Percentiles rank a stretch among this genome's conserved stretches.
Conservation (phyloP, 2,329 filamentous ascomycete genomes). For the Colletotrichum sojae region DNA sequence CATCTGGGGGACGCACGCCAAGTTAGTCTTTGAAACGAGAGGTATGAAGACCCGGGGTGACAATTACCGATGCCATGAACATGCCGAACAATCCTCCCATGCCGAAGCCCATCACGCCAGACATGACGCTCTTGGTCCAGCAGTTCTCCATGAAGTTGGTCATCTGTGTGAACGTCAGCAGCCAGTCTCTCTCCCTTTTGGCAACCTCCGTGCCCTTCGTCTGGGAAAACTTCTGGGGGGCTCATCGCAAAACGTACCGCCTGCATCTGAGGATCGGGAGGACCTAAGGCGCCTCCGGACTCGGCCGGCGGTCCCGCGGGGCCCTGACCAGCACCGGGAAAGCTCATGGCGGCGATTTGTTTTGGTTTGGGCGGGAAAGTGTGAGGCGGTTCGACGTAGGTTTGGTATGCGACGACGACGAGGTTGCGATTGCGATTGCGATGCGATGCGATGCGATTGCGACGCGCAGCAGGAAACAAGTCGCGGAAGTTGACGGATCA, state of each 20-base stretch:
- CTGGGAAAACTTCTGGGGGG: too few species aligned
- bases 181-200: too few species aligned
- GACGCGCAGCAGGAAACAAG: conserved; percentile 19
- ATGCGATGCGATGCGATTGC: conserved; percentile 8
- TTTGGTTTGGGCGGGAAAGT: too few species aligned
- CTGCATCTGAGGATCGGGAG: conserved; percentile 68
- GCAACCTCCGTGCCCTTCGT: neutral
- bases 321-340: conserved; percentile 48
- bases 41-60: neutral
- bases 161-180: too few species aligned
- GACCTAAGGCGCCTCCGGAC: conserved; percentile 48
- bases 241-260: conserved; percentile 53
- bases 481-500: conserved; percentile 41
- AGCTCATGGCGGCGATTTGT: conserved; percentile 52
- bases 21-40: neutral
- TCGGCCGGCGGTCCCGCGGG: conserved; percentile 33
- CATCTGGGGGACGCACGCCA: conserved; percentile 73
- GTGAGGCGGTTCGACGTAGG: neutral
- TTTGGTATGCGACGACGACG: neutral
- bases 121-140: conserved; percentile 87
- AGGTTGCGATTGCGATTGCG: conserved; percentile 11
- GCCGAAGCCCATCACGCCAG: conserved; percentile 93
- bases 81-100: conserved; percentile 95
- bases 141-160: conserved; percentile 92
- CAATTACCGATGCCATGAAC: conserved; percentile 94